Percentiles rank a stretch among this genome's conserved stretches.
Conservation (phyloP, 176 grass and related monocot genomes). For the Triticum dicoccoides region DNA sequence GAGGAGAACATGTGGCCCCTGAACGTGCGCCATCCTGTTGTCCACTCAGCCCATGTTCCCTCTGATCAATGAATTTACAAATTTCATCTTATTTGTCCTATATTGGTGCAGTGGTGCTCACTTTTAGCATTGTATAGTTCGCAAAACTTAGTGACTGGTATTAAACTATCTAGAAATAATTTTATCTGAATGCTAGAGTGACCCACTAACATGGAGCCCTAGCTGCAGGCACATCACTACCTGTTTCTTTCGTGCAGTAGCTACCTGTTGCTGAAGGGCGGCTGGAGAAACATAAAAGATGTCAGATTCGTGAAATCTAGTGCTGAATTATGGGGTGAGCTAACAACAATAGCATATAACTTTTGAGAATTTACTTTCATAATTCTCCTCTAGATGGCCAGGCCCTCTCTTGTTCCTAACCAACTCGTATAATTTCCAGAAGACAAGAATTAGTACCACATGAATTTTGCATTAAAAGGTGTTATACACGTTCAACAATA, state of each 20-base stretch:
- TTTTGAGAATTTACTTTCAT: neutral
- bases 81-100: neutral
- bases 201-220: neutral
- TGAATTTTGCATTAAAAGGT: neutral
- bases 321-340: neutral
- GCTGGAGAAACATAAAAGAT: neutral
- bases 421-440: neutral
- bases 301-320: neutral
- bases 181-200: neutral
- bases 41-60: neutral
- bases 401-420: neutral
- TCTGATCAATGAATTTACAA: neutral
- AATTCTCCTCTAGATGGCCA: neutral
- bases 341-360: neutral
- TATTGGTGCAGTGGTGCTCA: neutral
- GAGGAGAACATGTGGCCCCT: neutral
- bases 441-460: neutral
- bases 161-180: neutral
- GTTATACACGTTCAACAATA: neutral
- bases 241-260: too few species aligned
- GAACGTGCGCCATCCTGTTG: neutral
- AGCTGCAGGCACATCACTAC: too few species aligned
- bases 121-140: neutral
- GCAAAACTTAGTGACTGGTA: neutral
- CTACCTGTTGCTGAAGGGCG: neutral